Conservation (phyloP, 331 rosid genomes). For the Telfairia occidentalis region DNA sequence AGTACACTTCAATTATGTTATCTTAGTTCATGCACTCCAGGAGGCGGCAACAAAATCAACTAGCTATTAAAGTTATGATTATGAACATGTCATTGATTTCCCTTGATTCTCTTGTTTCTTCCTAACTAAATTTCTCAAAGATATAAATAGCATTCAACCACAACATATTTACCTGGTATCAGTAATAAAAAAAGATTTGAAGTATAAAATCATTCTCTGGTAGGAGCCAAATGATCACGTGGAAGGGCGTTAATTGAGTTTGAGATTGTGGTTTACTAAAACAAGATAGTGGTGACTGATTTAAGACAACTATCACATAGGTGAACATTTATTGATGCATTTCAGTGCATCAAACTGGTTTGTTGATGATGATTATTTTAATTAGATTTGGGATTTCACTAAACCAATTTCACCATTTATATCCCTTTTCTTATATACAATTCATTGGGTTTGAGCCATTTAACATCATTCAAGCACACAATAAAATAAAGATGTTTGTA, state of each 20-base stretch:
- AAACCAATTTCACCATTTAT: background rate
- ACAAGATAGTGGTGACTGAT: background rate
- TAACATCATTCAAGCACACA: background rate
- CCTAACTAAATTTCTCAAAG: background rate
- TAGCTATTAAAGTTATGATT: background rate
- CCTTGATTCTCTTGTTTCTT: background rate
- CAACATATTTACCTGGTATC: background rate
- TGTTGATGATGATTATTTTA: background rate
- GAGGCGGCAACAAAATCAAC: background rate
- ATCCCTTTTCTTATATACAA: background rate
- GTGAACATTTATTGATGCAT: background rate
- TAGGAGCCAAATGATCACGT: background rate
- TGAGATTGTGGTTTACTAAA: background rate
- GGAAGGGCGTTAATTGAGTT: background rate
- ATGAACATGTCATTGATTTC: background rate
- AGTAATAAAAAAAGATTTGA: background rate
- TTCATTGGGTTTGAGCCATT: background rate
- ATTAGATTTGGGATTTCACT: background rate
- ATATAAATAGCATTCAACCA: no score
- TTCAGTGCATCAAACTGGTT: background rate
- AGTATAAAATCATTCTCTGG: background rate
- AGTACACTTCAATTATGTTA: background rate
- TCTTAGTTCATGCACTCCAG: background rate
- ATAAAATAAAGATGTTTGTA: background rate
- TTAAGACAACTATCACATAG: background rate